These are phyloP conservation scores for Penicillium concentricum DNA, from an alignment of 2,329 filamentous ascomycete genomes.

Conservation along the genomic window DNA sequence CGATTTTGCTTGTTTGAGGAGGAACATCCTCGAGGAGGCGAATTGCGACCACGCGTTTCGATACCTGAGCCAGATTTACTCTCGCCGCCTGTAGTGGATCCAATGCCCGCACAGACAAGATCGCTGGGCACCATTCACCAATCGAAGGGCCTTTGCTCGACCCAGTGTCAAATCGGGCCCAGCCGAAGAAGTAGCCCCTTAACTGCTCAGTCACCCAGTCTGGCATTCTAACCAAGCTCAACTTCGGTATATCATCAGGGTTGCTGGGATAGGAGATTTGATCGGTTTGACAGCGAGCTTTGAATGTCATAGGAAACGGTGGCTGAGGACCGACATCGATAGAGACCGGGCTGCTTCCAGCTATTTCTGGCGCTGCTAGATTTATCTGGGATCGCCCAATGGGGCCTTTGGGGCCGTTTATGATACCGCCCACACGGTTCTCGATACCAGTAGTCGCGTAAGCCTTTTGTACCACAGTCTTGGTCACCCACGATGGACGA, in stretches of 20 bases:
- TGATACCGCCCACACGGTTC: conserved; percentile 26
- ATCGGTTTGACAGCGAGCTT: conserved; percentile 15
- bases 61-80: conserved; percentile 50
- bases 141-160: conserved; percentile 34
- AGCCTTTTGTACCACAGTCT: conserved; percentile 33
- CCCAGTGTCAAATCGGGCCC: conserved; percentile 49
- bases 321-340: conserved; percentile 33
- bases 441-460: conserved; percentile 33
- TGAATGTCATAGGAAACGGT: conserved; percentile 33
- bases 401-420: conserved; percentile 41
- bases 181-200: conserved; percentile 64
- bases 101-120: conserved; percentile 52
- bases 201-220: conserved; percentile 56
- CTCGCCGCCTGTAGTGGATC: conserved; percentile 51
- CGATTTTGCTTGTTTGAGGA: conserved; percentile 42
- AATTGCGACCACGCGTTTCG: conserved; percentile 48
- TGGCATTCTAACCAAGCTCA: conserved; percentile 54
- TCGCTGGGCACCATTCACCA: conserved; percentile 57
- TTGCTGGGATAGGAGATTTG: conserved; percentile 34
- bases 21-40: conserved; percentile 30
- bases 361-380: conserved; percentile 18
- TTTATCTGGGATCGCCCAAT: conserved; percentile 29
- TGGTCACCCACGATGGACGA: conserved; percentile 30
- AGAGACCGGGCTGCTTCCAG: conserved; percentile 1
- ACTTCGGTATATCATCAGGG: conserved; percentile 55